These are phyloP conservation scores for Cajanus cajan DNA, from an alignment of 306 rosid species.

Conservation along the genomic window DNA sequence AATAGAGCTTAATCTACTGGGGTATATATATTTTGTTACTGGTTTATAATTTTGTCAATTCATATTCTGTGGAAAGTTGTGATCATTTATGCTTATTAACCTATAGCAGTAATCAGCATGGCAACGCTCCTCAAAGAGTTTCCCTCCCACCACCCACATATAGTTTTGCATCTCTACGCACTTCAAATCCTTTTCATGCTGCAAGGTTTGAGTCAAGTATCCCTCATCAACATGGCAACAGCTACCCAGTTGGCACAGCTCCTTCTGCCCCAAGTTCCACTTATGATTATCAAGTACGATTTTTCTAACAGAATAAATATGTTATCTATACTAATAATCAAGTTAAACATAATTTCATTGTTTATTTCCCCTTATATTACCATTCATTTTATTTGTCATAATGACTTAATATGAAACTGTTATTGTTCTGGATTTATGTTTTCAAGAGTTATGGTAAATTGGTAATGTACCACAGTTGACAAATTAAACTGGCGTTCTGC, in stretches of 20 bases:
- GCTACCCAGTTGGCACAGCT: slow-evolving; percentile 33
- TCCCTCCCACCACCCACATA: slow-evolving; percentile 61
- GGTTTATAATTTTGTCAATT: background rate
- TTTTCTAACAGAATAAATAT: background rate
- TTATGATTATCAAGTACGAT: slow-evolving; percentile 54
- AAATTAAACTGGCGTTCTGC: slow-evolving; percentile 29
- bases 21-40: slow-evolving; percentile 46
- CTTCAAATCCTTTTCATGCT: slow-evolving; percentile 46
- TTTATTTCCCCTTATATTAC: background rate
- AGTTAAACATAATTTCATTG: background rate
- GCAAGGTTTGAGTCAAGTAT: slow-evolving; percentile 47
- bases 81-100: slow-evolving; percentile 16
- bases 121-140: slow-evolving; percentile 50
- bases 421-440: background rate
- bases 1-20: slow-evolving; percentile 61
- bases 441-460: background rate
- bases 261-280: slow-evolving; percentile 54
- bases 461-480: background rate
- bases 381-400: background rate
- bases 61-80: background rate
- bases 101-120: slow-evolving; percentile 34
- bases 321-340: too few relatives aligned
- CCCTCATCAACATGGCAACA: slow-evolving; percentile 42
- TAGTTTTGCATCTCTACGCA: slow-evolving; percentile 40
- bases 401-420: background rate